A percentile compares a stretch with the other conserved stretches of the same genome.
Evolutionary conservation across 2,329 filamentous ascomycete genomes (phyloP).

Genomic region (Botryotinia narcissicola): DNA sequence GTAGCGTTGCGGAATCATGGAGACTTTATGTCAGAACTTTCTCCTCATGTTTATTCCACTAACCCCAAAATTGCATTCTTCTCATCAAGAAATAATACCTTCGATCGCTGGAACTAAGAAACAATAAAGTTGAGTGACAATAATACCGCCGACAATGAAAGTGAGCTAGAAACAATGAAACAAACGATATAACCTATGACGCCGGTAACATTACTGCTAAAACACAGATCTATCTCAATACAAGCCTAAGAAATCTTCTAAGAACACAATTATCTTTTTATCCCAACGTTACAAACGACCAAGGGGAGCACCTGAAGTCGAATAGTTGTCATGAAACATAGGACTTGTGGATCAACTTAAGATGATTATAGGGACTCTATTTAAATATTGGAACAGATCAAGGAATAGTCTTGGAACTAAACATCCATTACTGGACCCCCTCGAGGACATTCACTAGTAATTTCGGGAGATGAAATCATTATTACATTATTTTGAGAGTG

Average conservation of each 20-base stretch:
- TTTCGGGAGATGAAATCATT: background rate
- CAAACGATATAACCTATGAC: rapidly evolving
- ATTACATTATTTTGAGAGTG: background rate
- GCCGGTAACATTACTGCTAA: rapidly evolving
- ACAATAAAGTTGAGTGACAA: background rate
- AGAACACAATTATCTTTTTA: background rate
- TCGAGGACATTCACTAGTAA: background rate
- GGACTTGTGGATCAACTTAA: background rate
- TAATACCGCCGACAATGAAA: background rate
- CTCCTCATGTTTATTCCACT: no score
- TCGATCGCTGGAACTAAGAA: background rate
- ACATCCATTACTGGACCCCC: no score
- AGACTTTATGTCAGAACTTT: no score
- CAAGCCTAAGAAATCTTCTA: background rate
- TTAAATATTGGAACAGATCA: no score
- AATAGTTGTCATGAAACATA: background rate
- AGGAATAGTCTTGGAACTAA: rapidly evolving
- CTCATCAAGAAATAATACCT: background rate
- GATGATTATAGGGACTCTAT: background rate
- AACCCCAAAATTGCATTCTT: no score
- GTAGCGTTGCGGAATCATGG: no score
- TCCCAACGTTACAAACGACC: background rate
- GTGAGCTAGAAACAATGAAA: rapidly evolving
- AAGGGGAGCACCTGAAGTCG: background rate
- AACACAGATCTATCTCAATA: background rate